Conservation (phyloP, 768 basidiomycete genomes). For the Suillus weaverae region DNA sequence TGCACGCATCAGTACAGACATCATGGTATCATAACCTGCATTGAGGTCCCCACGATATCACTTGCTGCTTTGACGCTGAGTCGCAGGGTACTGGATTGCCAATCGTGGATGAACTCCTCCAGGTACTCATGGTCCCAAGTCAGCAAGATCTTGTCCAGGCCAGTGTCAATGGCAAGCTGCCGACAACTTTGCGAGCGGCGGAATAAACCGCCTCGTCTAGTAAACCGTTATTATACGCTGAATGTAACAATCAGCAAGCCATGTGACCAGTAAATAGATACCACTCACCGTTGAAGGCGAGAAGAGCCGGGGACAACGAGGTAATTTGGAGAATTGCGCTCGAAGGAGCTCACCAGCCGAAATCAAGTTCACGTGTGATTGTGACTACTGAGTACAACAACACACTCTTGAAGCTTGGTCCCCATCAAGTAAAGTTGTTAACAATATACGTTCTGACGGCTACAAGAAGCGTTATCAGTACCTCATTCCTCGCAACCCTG, state of each 20-base stretch:
- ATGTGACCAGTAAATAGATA: not conserved
- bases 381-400: not conserved
- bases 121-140: not conserved
- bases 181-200: not conserved
- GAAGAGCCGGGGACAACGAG: not conserved
- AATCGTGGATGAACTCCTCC: not conserved
- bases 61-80: not conserved
- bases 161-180: not conserved
- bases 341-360: not conserved
- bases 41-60: not conserved
- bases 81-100: not conserved
- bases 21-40: not conserved
- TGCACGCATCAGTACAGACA: not conserved
- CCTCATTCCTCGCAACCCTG: not conserved
- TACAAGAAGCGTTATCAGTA: not conserved
- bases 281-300: not conserved
- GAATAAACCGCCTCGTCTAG: not conserved
- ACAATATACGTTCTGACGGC: not conserved
- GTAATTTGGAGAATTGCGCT: not conserved
- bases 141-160: not conserved
- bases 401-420: not conserved
- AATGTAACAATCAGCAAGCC: not conserved
- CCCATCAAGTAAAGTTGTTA: not conserved
- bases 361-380: not conserved
- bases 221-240: not conserved